A percentile compares a stretch with the other conserved stretches of the same genome.
phyloP scores from a whole-genome alignment of 371 early-diverging fungal species.

The Apophysomyces trapeziformis region DNA sequence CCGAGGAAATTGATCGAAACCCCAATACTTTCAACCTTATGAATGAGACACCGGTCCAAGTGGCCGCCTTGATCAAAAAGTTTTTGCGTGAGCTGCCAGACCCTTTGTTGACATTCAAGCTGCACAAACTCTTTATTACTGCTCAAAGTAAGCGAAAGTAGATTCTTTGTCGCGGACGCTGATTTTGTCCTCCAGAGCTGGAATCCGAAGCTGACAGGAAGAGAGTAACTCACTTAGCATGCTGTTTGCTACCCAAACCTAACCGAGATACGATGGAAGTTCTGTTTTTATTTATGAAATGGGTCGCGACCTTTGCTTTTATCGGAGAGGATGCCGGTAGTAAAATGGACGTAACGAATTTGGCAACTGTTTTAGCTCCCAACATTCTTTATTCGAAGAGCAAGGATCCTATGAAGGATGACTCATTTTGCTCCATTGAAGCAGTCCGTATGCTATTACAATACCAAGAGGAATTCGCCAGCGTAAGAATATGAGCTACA shows the following conservation, averaged over 20 bases:
- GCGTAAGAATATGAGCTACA: constrained; percentile 37
- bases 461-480: constrained; percentile 78
- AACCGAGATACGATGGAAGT: constrained; percentile 94
- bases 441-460: constrained; percentile 74
- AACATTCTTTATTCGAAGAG: constrained; percentile 88
- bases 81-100: constrained; percentile 94
- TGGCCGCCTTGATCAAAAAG: constrained; percentile 92
- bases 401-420: constrained; percentile 66
- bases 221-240: constrained; percentile 77
- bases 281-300: constrained; percentile 83
- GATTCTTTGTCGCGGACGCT: not conserved
- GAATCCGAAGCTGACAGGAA: constrained; percentile 59
- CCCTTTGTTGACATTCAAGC: constrained; percentile 86
- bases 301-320: constrained; percentile 77
- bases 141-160: constrained; percentile 69
- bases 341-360: constrained; percentile 88
- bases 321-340: constrained; percentile 75
- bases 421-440: constrained; percentile 76
- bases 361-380: constrained; percentile 93
- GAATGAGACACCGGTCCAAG: constrained; percentile 71
- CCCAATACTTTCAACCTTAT: constrained; percentile 35
- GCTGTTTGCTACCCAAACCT: constrained; percentile 87
- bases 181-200: constrained; percentile 44
- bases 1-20: constrained; percentile 73
- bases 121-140: constrained; percentile 80